A percentile compares a stretch with the other conserved stretches of the same genome.
Evolutionary conservation across 2,329 filamentous ascomycete species (phyloP).

Genomic region (Colletotrichum gloeosporioides): DNA sequence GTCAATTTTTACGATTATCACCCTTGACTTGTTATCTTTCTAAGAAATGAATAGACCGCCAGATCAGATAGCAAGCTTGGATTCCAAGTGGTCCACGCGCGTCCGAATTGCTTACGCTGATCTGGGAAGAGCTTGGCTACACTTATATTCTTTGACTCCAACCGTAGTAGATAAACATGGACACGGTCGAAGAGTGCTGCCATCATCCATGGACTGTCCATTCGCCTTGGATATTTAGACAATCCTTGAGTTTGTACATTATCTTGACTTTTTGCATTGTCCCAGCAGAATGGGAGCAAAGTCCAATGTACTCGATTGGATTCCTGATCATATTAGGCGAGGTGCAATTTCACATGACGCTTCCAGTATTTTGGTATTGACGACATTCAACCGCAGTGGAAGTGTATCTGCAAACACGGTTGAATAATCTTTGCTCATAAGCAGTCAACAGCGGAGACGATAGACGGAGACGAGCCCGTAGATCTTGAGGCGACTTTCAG

Average conservation of each 20-base stretch:
- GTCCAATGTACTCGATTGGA: too few species aligned
- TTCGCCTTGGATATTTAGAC: background rate
- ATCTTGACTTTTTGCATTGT: background rate
- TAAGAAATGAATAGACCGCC: background rate
- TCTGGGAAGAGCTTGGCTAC: background rate
- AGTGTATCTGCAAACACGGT: background rate
- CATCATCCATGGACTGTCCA: background rate
- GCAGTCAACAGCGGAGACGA: background rate
- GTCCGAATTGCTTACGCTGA: background rate
- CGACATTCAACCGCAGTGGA: background rate
- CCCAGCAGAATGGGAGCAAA: background rate
- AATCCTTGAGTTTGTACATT: background rate
- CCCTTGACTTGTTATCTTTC: background rate
- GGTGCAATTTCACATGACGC: background rate
- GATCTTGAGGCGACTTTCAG: background rate
- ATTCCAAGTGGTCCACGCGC: too few species aligned
- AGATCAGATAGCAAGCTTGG: background rate
- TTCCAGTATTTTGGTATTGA: background rate
- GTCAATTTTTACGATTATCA: accelerated
- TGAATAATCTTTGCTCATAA: background rate
- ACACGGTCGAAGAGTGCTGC: background rate
- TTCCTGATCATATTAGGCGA: too few species aligned
- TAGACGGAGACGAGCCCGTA: background rate
- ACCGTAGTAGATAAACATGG: background rate
- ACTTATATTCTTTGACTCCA: background rate